Percentiles rank a stretch among this genome's conserved stretches.
Evolutionary conservation across 1,284 basidiomycete genomes (phyloP).

Genomic region (Porogramme epimiltina): DNA sequence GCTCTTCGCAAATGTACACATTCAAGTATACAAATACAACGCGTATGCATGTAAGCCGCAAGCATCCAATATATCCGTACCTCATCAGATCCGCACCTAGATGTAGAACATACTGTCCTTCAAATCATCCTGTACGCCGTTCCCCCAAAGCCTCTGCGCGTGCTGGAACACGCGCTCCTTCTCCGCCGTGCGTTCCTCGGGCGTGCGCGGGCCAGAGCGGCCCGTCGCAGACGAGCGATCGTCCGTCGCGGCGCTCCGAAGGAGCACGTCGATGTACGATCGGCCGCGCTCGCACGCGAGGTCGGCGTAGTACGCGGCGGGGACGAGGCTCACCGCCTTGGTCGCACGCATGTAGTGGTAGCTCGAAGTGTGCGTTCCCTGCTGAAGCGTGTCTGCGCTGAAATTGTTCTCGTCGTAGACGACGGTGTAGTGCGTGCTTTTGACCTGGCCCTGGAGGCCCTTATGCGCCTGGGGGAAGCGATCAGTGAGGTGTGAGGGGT

Average conservation of each 20-base stretch:
- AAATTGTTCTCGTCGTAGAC: constrained; percentile 73
- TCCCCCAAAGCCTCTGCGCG: constrained; percentile 60
- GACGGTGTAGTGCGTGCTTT: constrained; percentile 74
- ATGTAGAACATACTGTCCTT: constrained; percentile 75
- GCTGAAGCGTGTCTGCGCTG: constrained; percentile 66
- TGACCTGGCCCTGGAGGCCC: constrained; percentile 66
- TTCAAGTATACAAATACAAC: too few relatives aligned
- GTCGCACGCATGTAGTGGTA: constrained; percentile 78
- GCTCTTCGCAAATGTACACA: not conserved
- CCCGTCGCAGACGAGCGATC: constrained; percentile 24
- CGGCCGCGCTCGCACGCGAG: constrained; percentile 75
- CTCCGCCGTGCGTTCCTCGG: constrained; percentile 38
- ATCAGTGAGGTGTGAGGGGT: not conserved
- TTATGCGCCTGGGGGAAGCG: constrained; percentile 48
- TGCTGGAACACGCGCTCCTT: constrained; percentile 48
- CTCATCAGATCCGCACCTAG: constrained; percentile 27
- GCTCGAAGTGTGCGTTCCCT: constrained; percentile 62
- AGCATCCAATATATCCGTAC: not conserved
- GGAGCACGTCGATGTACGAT: constrained; percentile 68
- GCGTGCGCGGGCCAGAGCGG: constrained; percentile 19
- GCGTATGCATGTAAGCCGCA: too few relatives aligned
- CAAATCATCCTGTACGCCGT: constrained; percentile 61
- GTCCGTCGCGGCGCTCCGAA: constrained; percentile 42
- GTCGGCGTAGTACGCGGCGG: constrained; percentile 77
- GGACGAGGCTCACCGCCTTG: constrained; percentile 74